phyloP scores from a whole-genome alignment of 768 basidiomycete species.

The Botryobasidium botryosum region DNA sequence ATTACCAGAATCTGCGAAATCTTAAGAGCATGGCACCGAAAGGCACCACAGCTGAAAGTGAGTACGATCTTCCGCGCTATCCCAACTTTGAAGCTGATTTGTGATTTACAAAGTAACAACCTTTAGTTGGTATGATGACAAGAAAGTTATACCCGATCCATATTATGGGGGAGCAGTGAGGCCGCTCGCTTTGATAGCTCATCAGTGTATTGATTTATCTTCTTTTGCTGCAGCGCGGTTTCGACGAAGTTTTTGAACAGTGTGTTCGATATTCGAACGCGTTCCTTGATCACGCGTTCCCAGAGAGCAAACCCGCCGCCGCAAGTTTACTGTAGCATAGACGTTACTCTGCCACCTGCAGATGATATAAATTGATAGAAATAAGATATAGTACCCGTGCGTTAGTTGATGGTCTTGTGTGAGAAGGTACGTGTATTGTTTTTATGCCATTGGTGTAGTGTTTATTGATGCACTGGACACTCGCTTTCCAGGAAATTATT shows the following conservation, averaged over 20 bases:
- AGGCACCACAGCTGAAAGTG: slow-evolving; percentile 7
- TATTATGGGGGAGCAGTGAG: slow-evolving; percentile 9
- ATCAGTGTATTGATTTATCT: too few relatives aligned
- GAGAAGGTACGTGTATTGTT: too few relatives aligned
- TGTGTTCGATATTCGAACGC: slow-evolving; percentile 11
- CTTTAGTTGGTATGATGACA: slow-evolving; percentile 11
- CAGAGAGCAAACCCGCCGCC: too few relatives aligned
- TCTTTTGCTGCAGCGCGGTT: slow-evolving; percentile 3
- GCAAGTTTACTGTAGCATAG: too few relatives aligned
- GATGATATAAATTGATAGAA: too few relatives aligned
- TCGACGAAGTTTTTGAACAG: slow-evolving; percentile 10
- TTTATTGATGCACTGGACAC: too few relatives aligned
- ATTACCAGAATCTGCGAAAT: slow-evolving; percentile 8
- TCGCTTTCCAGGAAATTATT: too few relatives aligned
- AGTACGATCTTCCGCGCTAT: background rate
- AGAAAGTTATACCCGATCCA: slow-evolving; percentile 9
- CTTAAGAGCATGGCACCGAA: slow-evolving; percentile 10
- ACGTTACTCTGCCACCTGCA: too few relatives aligned
- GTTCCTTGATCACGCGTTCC: background rate
- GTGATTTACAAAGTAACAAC: slow-evolving; percentile 4
- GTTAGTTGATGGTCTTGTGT: too few relatives aligned
- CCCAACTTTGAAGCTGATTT: background rate
- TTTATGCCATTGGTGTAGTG: too few relatives aligned
- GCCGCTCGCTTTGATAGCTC: background rate
- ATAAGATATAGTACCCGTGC: too few relatives aligned